Conservation (phyloP, 495 filamentous ascomycete genomes). For the Xeromyces bisporus region DNA sequence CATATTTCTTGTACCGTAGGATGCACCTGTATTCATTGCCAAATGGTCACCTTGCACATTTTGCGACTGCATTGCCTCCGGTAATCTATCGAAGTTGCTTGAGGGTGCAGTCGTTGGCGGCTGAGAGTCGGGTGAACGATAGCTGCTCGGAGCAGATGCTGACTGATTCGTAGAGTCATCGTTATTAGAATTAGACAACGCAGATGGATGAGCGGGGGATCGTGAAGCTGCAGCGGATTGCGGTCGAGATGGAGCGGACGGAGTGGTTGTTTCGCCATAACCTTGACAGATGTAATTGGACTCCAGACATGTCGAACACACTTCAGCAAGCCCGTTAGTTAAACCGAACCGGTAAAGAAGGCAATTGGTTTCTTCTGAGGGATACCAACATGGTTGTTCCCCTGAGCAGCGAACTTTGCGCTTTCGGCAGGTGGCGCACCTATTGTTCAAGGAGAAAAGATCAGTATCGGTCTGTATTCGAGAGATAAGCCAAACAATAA, state of each 20-base stretch:
- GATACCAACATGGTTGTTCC: slow-evolving; percentile 40
- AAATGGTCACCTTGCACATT: slow-evolving; percentile 9
- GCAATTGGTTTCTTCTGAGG: background rate
- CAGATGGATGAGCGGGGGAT: slow-evolving; percentile 8
- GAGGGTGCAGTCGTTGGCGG: slow-evolving; percentile 4
- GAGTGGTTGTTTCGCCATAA: slow-evolving; percentile 59
- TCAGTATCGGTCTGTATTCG: slow-evolving; percentile 5
- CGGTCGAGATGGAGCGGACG: slow-evolving; percentile 38
- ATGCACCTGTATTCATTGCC: too few species aligned
- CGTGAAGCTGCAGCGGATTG: slow-evolving; percentile 21
- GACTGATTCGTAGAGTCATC: slow-evolving; percentile 7
- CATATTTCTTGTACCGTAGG: too few species aligned
- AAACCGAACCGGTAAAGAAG: slow-evolving; percentile 4
- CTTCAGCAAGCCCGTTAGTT: slow-evolving; percentile 5
- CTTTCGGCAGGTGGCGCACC: slow-evolving; percentile 64
- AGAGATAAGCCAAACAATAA: slow-evolving; percentile 10
- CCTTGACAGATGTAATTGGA: slow-evolving; percentile 57
- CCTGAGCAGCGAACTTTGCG: slow-evolving; percentile 74
- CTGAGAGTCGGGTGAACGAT: slow-evolving; percentile 17
- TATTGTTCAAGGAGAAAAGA: slow-evolving; percentile 19
- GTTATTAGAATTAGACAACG: slow-evolving; percentile 3
- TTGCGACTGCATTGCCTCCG: slow-evolving; percentile 5
- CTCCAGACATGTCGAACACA: slow-evolving; percentile 58
- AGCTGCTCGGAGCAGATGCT: slow-evolving; percentile 10
- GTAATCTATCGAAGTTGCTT: slow-evolving; percentile 6